Percentiles rank a stretch among this genome's conserved stretches.
These are phyloP conservation scores for Lenzites betulinus DNA, from an alignment of 768 basidiomycete species.

Conservation along the genomic window DNA sequence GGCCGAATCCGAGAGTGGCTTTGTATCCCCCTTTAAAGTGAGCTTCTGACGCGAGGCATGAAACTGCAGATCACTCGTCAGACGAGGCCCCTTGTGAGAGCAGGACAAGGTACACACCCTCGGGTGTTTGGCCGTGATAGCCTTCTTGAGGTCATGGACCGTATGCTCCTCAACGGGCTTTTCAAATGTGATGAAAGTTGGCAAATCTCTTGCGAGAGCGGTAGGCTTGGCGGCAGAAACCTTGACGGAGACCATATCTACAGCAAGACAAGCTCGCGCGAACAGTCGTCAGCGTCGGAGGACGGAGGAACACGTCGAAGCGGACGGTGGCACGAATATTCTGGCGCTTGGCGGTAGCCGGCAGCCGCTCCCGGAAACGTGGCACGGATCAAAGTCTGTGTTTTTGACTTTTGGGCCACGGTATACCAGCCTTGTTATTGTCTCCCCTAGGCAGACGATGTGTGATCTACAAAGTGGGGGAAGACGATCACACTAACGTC, in stretches of 20 bases:
- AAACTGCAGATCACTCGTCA: conserved; percentile 50
- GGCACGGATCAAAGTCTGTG: too few species aligned
- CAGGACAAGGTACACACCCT: conserved; percentile 37
- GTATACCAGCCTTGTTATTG: too few species aligned
- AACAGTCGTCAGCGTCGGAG: not conserved
- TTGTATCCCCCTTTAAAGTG: conserved; percentile 60
- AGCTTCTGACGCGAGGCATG: conserved; percentile 73
- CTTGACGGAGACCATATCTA: conserved; percentile 53
- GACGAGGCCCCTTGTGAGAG: too few species aligned
- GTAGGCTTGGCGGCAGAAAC: conserved; percentile 52
- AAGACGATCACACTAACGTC: too few species aligned
- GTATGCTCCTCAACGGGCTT: conserved; percentile 52
- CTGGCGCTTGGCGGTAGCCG: too few species aligned
- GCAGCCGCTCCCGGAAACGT: too few species aligned
- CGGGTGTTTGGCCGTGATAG: conserved; percentile 58
- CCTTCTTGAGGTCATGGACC: conserved; percentile 67
- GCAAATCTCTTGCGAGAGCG: conserved; percentile 53
- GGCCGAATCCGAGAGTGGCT: conserved; percentile 61
- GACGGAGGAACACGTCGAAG: not conserved
- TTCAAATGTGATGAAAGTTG: conserved; percentile 51
- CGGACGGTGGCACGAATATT: too few species aligned
- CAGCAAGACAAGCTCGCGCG: not conserved
- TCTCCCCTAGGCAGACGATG: too few species aligned
- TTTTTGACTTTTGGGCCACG: too few species aligned
- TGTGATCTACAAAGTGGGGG: too few species aligned